Percentiles rank a stretch among this genome's conserved stretches.
These are phyloP conservation scores for Epichloe elymi DNA, from an alignment of 2,329 filamentous ascomycete species.

Conservation along the genomic window DNA sequence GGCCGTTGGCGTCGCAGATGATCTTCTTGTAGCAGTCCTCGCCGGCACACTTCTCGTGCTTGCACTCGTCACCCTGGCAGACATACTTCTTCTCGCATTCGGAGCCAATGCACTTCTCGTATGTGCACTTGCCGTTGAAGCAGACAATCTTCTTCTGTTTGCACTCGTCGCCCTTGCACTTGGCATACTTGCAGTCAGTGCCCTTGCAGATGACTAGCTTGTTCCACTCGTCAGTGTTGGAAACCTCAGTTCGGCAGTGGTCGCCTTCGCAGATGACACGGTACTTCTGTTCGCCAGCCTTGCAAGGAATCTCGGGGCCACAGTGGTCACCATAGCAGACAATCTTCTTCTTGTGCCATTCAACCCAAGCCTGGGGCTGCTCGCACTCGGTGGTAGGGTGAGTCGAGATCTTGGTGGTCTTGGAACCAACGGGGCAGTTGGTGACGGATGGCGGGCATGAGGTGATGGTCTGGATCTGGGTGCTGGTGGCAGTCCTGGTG, in stretches of 20 bases:
- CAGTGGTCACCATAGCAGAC: constrained; percentile 23
- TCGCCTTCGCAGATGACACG: constrained; percentile 20
- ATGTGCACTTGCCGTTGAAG: constrained; percentile 17
- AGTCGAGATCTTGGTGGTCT: constrained; percentile 11
- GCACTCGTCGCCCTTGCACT: constrained; percentile 13
- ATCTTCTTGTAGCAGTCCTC: constrained; percentile 18
- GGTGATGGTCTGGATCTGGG: constrained; percentile 17
- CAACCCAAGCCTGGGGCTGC: constrained; percentile 2
- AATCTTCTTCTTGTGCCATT: constrained; percentile 19
- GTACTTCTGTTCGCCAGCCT: constrained; percentile 13
- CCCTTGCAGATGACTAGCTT: constrained; percentile 18
- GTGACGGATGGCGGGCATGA: constrained; percentile 13
- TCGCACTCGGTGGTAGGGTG: constrained; percentile 10
- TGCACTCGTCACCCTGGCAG: constrained; percentile 19
- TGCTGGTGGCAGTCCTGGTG: constrained; percentile 16
- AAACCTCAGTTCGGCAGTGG: constrained; percentile 15
- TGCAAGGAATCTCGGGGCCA: constrained; percentile 15
- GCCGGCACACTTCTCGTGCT: constrained; percentile 17
- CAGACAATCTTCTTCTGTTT: constrained; percentile 20
- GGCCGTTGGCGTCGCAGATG: constrained; percentile 13
- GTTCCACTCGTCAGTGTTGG: constrained; percentile 14
- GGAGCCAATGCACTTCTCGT: constrained; percentile 15
- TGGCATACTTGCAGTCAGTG: constrained; percentile 16
- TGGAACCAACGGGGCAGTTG: constrained; percentile 13
- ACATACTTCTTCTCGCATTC: constrained; percentile 20